phyloP scores from a whole-genome alignment of 2,329 filamentous ascomycete genomes.

The Sarocladium kiliense region DNA sequence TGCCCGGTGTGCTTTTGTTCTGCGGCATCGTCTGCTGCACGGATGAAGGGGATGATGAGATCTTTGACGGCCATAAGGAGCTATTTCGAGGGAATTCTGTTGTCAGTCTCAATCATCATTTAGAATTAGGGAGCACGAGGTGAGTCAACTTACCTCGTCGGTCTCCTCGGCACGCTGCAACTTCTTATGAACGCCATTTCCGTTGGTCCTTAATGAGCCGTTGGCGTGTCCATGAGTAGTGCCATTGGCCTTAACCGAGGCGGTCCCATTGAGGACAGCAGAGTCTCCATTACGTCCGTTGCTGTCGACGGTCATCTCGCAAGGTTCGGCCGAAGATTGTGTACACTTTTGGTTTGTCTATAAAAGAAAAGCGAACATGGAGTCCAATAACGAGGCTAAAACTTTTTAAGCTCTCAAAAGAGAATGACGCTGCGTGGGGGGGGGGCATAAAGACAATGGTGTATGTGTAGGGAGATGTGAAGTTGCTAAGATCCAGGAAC shows the following conservation, averaged over 20 bases:
- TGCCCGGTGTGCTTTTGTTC: slow-evolving; percentile 46
- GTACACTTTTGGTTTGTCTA: not conserved
- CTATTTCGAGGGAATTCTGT: slow-evolving; percentile 35
- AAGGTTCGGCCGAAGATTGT: not conserved
- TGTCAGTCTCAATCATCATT: not conserved
- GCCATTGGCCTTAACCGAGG: slow-evolving; percentile 10
- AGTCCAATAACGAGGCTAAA: too few species aligned
- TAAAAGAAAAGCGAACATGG: too few species aligned
- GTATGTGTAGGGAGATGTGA: too few species aligned
- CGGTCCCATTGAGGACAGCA: slow-evolving; percentile 9
- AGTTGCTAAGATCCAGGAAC: not conserved
- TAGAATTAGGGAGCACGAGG: not conserved
- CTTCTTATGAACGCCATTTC: slow-evolving; percentile 10
- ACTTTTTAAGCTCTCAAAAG: too few species aligned
- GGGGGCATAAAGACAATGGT: too few species aligned
- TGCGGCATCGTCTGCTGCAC: slow-evolving; percentile 60
- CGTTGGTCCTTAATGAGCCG: slow-evolving; percentile 7
- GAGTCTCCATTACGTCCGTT: slow-evolving; percentile 9
- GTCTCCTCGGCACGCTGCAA: slow-evolving; percentile 38
- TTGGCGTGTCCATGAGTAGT: slow-evolving; percentile 6
- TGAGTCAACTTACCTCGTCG: slow-evolving; percentile 35
- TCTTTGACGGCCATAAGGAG: slow-evolving; percentile 62
- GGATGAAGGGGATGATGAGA: slow-evolving; percentile 67
- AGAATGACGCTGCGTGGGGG: too few species aligned
- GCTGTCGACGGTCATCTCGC: slow-evolving; percentile 9